Evolutionary conservation across 768 basidiomycete species (phyloP).

Genomic region (Naganishia vaughanmartiniae): DNA sequence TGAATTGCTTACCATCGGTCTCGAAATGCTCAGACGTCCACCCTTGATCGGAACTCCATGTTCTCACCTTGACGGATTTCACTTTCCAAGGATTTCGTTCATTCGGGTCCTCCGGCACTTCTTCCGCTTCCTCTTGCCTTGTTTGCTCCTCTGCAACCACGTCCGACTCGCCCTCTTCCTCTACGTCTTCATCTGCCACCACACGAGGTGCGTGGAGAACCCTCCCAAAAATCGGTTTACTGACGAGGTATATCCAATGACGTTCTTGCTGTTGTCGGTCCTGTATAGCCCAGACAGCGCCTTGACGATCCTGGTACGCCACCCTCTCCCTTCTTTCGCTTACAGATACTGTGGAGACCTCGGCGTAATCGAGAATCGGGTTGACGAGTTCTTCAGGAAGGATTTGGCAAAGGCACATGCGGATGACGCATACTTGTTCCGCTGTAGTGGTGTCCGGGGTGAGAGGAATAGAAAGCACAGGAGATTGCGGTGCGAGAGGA

Average conservation of each 20-base stretch:
- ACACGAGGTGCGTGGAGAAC: neutral
- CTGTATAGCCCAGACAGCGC: slow-evolving; percentile 5
- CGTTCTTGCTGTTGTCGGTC: slow-evolving; percentile 1
- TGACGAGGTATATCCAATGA: slow-evolving; percentile 14
- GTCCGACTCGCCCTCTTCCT: neutral
- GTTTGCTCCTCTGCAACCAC: neutral
- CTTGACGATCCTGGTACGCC: slow-evolving; percentile 5
- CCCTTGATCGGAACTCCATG: slow-evolving; percentile 14
- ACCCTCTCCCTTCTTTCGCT: neutral
- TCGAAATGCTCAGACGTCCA: slow-evolving; percentile 21
- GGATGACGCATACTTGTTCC: slow-evolving; percentile 16
- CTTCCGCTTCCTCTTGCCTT: neutral
- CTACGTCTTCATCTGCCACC: neutral
- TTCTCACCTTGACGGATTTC: slow-evolving; percentile 8
- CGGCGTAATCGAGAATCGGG: slow-evolving; percentile 19
- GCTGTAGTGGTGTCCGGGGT: slow-evolving; percentile 2
- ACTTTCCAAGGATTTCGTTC: slow-evolving; percentile 22
- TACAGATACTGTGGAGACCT: neutral
- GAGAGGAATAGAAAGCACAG: neutral
- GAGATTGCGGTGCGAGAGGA: neutral
- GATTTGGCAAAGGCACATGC: slow-evolving; percentile 4
- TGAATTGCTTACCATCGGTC: neutral
- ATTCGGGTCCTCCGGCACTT: slow-evolving; percentile 10
- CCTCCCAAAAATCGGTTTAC: slow-evolving; percentile 1
- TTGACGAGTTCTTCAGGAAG: slow-evolving; percentile 23